These are phyloP conservation scores for Torulaspora pretoriensis DNA, from an alignment of 1,139 yeast genomes.

Conservation along the genomic window DNA sequence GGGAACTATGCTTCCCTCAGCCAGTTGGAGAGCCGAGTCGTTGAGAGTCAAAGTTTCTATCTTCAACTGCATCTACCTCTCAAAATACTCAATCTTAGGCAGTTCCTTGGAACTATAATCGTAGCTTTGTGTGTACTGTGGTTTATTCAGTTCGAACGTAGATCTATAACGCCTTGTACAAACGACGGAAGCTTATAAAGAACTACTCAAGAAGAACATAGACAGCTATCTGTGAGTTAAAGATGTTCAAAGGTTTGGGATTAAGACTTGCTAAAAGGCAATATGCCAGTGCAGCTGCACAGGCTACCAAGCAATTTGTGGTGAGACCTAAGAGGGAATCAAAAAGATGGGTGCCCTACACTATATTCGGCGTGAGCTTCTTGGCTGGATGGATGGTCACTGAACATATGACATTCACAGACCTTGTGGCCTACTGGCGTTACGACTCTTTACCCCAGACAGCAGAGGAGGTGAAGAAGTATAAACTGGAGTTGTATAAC, in stretches of 20 bases:
- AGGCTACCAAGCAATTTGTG: slow-evolving; percentile 14
- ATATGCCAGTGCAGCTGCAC: slow-evolving; percentile 8
- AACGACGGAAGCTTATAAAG: background rate
- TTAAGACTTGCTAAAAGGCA: slow-evolving; percentile 8
- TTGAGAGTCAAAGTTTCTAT: slow-evolving; percentile 17
- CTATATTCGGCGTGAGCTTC: slow-evolving; percentile 33
- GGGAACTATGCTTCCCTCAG: slow-evolving; percentile 41
- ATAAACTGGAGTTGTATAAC: slow-evolving; percentile 40
- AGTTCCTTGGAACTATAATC: background rate
- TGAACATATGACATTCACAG: slow-evolving; percentile 36
- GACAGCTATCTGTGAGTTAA: background rate
- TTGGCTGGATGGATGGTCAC: slow-evolving; percentile 33
- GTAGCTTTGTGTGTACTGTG: background rate
- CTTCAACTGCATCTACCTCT: slow-evolving; percentile 14
- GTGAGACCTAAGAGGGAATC: slow-evolving; percentile 15
- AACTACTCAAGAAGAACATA: background rate
- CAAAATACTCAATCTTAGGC: background rate
- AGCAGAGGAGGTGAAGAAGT: slow-evolving; percentile 32
- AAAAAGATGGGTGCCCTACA: slow-evolving; percentile 24
- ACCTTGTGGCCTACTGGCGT: slow-evolving; percentile 34
- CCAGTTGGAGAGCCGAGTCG: slow-evolving; percentile 11
- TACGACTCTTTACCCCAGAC: slow-evolving; percentile 32
- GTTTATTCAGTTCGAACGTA: background rate
- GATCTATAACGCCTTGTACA: slow-evolving; percentile 6
- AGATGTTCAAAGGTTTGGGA: slow-evolving; percentile 13